Percentiles rank a stretch among this genome's conserved stretches.
These are phyloP conservation scores for Chlorella sp. DNA, from an alignment of 139 green algal species.

Conservation along the genomic window DNA sequence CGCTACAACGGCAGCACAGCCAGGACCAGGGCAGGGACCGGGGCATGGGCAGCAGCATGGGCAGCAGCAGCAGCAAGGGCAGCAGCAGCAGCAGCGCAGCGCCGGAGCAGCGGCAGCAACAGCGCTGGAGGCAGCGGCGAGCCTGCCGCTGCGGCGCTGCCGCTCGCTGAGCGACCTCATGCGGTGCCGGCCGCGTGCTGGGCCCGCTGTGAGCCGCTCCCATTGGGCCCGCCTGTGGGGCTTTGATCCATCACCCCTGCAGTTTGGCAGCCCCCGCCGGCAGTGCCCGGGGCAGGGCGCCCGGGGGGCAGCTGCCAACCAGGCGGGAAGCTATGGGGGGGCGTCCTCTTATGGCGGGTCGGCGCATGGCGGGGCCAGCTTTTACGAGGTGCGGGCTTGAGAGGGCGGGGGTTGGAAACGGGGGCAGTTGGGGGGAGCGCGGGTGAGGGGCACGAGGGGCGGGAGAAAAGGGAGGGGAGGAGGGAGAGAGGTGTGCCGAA, in stretches of 20 bases:
- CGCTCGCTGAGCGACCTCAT: neutral
- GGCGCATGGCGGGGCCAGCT: neutral
- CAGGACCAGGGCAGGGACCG: neutral
- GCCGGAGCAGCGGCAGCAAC: neutral
- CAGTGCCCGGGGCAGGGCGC: neutral
- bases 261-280: neutral
- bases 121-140: neutral
- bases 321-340: neutral
- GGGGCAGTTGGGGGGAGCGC: too few species aligned
- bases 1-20: neutral
- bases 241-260: neutral
- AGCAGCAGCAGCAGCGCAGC: neutral
- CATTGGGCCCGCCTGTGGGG: neutral
- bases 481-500: too few species aligned
- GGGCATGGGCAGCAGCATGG: neutral
- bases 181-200: neutral
- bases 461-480: too few species aligned
- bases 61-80: neutral
- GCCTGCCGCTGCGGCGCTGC: neutral
- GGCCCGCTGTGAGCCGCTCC: neutral
- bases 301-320: neutral
- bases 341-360: slow-evolving; percentile 1
- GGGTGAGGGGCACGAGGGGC: too few species aligned
- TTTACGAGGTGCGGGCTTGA: neutral
- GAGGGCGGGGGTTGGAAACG: too few species aligned